These are phyloP conservation scores for Dendryphion nanum DNA, from an alignment of 2,329 filamentous ascomycete species.

Conservation along the genomic window DNA sequence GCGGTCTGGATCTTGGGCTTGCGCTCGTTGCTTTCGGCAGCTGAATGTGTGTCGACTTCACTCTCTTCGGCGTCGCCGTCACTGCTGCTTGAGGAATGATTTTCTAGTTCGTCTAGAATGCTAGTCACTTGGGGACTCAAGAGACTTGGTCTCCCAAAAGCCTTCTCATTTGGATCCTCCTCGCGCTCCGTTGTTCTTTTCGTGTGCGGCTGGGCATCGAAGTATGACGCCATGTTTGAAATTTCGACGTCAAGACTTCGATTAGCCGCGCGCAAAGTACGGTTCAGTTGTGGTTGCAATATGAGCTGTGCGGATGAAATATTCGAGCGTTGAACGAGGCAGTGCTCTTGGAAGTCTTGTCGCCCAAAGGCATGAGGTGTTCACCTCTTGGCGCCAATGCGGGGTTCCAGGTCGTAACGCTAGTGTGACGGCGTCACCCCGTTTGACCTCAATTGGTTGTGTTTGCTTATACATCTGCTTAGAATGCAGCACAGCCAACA, in stretches of 20 bases:
- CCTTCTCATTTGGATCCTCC: constrained; percentile 7
- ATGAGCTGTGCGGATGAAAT: neutral
- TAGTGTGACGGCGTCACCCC: too few relatives aligned
- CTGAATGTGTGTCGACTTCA: neutral
- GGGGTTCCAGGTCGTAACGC: too few relatives aligned
- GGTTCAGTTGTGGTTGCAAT: neutral
- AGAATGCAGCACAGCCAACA: too few relatives aligned
- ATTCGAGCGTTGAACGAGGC: too few relatives aligned
- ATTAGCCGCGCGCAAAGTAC: neutral
- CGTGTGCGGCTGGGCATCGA: constrained; percentile 22
- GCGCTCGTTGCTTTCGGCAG: neutral
- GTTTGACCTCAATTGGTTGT: too few relatives aligned
- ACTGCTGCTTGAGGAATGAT: constrained; percentile 26
- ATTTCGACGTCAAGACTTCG: neutral
- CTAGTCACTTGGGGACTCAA: constrained; percentile 30
- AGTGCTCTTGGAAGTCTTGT: too few relatives aligned
- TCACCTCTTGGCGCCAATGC: too few relatives aligned
- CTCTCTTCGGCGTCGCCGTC: constrained; percentile 9
- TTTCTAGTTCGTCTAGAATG: constrained; percentile 26
- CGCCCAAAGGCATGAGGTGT: too few relatives aligned
- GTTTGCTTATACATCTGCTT: too few relatives aligned
- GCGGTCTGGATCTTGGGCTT: neutral
- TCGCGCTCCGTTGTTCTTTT: constrained; percentile 11
- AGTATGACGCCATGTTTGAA: constrained; percentile 33
- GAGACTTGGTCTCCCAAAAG: constrained; percentile 18